Conservation (phyloP, 1,139 yeast genomes). For the Blastobotrys raffinosifermentans region DNA sequence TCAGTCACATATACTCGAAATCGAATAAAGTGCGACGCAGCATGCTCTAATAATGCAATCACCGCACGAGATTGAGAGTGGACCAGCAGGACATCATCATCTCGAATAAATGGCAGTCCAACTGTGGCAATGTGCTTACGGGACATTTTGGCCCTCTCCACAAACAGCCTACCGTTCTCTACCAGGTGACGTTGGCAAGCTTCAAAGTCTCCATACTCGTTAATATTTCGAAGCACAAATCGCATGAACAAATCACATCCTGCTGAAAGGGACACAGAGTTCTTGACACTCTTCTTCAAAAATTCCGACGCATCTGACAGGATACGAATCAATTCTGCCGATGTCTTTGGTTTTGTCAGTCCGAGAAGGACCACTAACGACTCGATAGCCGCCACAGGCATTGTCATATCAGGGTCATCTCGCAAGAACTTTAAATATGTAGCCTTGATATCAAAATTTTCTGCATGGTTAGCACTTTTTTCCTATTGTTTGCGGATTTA, state of each 20-base stretch:
- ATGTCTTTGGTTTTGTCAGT: constrained; percentile 53
- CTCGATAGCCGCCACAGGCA: constrained; percentile 99
- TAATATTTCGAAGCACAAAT: constrained; percentile 84
- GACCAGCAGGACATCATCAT: constrained; percentile 82
- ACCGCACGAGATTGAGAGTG: constrained; percentile 95
- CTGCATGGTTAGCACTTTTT: constrained; percentile 5
- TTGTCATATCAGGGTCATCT: constrained; percentile 91
- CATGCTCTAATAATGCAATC: constrained; percentile 63
- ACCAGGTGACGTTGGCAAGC: constrained; percentile 84
- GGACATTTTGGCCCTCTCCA: constrained; percentile 85
- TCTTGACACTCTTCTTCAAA: constrained; percentile 72
- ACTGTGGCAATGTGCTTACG: constrained; percentile 82
- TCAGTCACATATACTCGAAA: constrained; percentile 92
- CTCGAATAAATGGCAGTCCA: constrained; percentile 85
- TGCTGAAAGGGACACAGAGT: constrained; percentile 89
- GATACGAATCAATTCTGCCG: constrained; percentile 82
- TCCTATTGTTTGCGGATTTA: too few relatives aligned
- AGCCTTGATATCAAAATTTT: constrained; percentile 64
- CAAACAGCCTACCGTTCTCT: constrained; percentile 88
- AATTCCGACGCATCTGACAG: constrained; percentile 70
- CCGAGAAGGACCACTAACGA: constrained; percentile 74
- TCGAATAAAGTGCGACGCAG: constrained; percentile 67
- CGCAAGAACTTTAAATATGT: constrained; percentile 72
- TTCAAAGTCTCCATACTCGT: constrained; percentile 91
- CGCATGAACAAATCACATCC: constrained; percentile 97